phyloP scores from a whole-genome alignment of 805 yeast genomes.

The Pichia phayaonensis region DNA sequence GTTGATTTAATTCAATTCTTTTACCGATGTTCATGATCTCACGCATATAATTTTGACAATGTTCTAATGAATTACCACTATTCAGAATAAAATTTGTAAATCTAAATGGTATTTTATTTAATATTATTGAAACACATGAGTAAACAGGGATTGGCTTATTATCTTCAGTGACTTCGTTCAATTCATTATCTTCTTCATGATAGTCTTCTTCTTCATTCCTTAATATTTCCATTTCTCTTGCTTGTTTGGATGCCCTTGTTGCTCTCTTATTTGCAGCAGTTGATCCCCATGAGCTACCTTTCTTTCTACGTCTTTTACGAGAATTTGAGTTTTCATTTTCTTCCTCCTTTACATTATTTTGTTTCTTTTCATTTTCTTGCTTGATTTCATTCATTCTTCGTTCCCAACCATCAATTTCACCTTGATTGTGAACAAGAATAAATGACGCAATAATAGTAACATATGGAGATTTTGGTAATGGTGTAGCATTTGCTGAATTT shows the following conservation, averaged over 20 bases:
- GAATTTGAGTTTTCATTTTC: conserved; percentile 16
- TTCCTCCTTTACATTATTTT: conserved; percentile 15
- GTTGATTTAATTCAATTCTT: conserved; percentile 50
- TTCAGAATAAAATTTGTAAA: conserved; percentile 57
- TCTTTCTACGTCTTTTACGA: conserved; percentile 21
- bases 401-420: conserved; percentile 41
- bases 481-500: conserved; percentile 1
- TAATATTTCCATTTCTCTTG: conserved; percentile 9
- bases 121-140: conserved; percentile 59
- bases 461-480: conserved; percentile 14
- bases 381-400: conserved; percentile 24
- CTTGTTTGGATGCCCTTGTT: conserved; percentile 19
- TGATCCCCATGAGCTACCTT: conserved; percentile 20
- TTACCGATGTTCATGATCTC: conserved; percentile 51
- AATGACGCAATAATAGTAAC: conserved; percentile 42
- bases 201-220: conserved; percentile 15
- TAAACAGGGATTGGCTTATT: conserved; percentile 39
- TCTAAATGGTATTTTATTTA: conserved; percentile 59
- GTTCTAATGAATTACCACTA: conserved; percentile 51
- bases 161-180: conserved; percentile 27
- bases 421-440: conserved; percentile 42
- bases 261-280: conserved; percentile 15
- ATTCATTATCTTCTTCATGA: conserved; percentile 16
- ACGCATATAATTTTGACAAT: conserved; percentile 56
- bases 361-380: conserved; percentile 20